Conservation (phyloP, 2,329 filamentous ascomycete genomes). For the Moelleriella libera region DNA sequence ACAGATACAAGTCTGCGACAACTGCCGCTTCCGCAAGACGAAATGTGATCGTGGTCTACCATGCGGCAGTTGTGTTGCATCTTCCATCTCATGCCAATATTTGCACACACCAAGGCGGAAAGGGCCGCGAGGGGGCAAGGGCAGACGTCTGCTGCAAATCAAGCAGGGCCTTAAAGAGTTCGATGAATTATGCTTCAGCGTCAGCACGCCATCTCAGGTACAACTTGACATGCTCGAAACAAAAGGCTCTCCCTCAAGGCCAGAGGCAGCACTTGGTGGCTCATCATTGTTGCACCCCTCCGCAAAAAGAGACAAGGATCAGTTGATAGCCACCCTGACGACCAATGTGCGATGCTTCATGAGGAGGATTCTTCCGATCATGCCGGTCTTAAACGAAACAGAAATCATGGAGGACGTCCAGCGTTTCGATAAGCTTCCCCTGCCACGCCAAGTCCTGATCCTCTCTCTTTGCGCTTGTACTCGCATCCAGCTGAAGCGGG, state of each 20-base stretch:
- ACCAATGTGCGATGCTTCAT: constrained; percentile 15
- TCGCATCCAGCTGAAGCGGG: constrained; percentile 14
- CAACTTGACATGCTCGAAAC: constrained; percentile 1
- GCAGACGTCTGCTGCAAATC: constrained; percentile 13
- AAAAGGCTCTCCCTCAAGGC: background rate
- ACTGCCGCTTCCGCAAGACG: constrained; percentile 17
- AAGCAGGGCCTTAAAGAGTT: constrained; percentile 10
- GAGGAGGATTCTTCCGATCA: constrained; percentile 17
- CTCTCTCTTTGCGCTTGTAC: constrained; percentile 15
- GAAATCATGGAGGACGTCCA: constrained; percentile 13
- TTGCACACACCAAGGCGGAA: constrained; percentile 15
- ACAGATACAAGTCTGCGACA: constrained; percentile 13
- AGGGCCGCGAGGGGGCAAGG: constrained; percentile 14
- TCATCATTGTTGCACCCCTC: background rate
- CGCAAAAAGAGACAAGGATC: constrained; percentile 6
- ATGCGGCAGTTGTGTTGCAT: constrained; percentile 13
- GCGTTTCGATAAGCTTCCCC: constrained; percentile 10
- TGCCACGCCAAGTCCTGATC: constrained; percentile 14
- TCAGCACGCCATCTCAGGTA: constrained; percentile 8
- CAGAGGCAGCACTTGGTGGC: background rate
- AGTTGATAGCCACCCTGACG: constrained; percentile 9
- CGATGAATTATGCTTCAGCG: constrained; percentile 7
- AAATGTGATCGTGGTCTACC: constrained; percentile 18
- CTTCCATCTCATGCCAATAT: constrained; percentile 14
- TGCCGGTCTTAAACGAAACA: constrained; percentile 15